Conservation (phyloP, 2,329 filamentous ascomycete genomes). For the Talaromyces sp. region DNA sequence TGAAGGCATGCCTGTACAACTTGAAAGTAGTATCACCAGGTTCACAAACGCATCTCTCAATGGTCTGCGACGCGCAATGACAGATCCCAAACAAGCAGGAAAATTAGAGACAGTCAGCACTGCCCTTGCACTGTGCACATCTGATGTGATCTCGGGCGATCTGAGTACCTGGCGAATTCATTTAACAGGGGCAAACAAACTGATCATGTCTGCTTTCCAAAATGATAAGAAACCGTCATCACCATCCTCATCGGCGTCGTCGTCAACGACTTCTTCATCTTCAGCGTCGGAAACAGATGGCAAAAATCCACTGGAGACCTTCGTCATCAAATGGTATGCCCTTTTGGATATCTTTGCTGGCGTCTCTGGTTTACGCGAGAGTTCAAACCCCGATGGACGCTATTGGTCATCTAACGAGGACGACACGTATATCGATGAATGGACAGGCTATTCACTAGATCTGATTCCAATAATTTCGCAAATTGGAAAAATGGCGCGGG, state of each 20-base stretch:
- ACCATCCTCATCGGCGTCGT: too few species aligned
- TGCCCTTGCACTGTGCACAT: constrained; percentile 9
- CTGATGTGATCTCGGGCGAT: constrained; percentile 9
- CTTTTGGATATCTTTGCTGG: constrained; percentile 11
- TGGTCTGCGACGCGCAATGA: constrained; percentile 5
- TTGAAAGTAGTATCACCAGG: constrained; percentile 3
- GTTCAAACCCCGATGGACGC: constrained; percentile 5
- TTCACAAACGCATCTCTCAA: constrained; percentile 9
- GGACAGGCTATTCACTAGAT: constrained; percentile 10
- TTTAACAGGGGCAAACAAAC: constrained; percentile 7
- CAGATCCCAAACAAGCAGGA: constrained; percentile 5
- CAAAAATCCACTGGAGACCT: background rate
- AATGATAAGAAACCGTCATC: background rate
- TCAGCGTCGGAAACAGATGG: background rate
- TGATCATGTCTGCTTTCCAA: constrained; percentile 4
- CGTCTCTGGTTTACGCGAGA: constrained; percentile 5
- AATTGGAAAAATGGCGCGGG: constrained; percentile 5
- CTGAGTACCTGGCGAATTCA: constrained; percentile 10
- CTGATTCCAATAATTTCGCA: constrained; percentile 8
- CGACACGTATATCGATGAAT: constrained; percentile 8
- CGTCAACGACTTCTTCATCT: too few species aligned
- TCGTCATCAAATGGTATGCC: constrained; percentile 9
- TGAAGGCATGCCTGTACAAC: background rate
- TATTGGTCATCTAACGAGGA: constrained; percentile 9
- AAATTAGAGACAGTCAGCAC: constrained; percentile 9